Conservation (phyloP, 2,329 filamentous ascomycete genomes). For the Coniochaeta sp. region DNA sequence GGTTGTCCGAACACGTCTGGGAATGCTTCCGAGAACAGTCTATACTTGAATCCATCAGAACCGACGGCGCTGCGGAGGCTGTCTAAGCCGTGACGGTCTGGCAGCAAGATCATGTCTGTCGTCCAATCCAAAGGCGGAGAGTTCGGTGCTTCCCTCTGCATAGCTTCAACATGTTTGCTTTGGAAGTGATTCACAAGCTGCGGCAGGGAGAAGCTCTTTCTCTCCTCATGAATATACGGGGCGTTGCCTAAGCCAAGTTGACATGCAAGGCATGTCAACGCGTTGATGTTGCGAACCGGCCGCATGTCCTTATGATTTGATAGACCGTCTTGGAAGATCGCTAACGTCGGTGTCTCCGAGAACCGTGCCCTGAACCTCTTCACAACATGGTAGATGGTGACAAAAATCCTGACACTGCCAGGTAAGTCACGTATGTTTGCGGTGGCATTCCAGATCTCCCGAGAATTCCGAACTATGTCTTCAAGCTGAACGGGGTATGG, state of each 20-base stretch:
- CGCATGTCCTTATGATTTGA: slow-evolving; percentile 51
- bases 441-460: slow-evolving; percentile 56
- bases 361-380: slow-evolving; percentile 52
- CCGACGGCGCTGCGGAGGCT: slow-evolving; percentile 19
- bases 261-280: slow-evolving; percentile 49
- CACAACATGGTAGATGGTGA: slow-evolving; percentile 56
- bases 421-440: slow-evolving; percentile 54
- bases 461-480: slow-evolving; percentile 45
- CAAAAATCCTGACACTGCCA: slow-evolving; percentile 53
- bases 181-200: slow-evolving; percentile 55
- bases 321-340: slow-evolving; percentile 51
- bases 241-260: slow-evolving; percentile 25
- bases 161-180: slow-evolving; percentile 27
- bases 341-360: slow-evolving; percentile 46
- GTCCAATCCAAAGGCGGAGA: slow-evolving; percentile 31
- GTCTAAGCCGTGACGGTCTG: slow-evolving; percentile 23
- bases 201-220: slow-evolving; percentile 45
- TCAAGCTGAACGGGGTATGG: slow-evolving; percentile 40
- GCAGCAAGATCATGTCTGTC: slow-evolving; percentile 36
- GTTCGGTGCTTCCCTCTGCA: slow-evolving; percentile 12
- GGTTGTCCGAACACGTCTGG: slow-evolving; percentile 21
- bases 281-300: slow-evolving; percentile 45
- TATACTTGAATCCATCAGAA: slow-evolving; percentile 23
- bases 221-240: slow-evolving; percentile 19
- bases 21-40: slow-evolving; percentile 30